Percentiles rank a stretch among this genome's conserved stretches.
Conservation (phyloP, 2,329 filamentous ascomycete genomes). For the Diplocarpon rosae region DNA sequence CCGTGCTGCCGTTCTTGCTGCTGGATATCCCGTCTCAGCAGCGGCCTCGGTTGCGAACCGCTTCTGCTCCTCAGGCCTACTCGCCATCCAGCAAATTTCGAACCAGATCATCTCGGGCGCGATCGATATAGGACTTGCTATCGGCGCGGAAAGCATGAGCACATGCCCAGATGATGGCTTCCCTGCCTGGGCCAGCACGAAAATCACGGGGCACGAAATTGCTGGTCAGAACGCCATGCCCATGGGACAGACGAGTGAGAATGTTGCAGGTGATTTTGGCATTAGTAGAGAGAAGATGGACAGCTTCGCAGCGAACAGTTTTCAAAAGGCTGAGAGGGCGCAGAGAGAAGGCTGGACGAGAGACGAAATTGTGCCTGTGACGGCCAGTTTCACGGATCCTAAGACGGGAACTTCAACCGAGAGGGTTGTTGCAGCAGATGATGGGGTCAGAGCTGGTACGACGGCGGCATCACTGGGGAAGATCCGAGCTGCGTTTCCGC, state of each 20-base stretch:
- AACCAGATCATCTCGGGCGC: conserved; percentile 83
- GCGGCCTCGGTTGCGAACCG: conserved; percentile 80
- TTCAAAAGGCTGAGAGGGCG: conserved; percentile 76
- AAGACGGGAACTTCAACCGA: conserved; percentile 77
- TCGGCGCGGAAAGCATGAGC: conserved; percentile 94
- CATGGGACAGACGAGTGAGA: conserved; percentile 86
- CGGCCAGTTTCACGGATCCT: conserved; percentile 70
- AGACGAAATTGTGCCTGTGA: conserved; percentile 78
- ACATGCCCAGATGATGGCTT: conserved; percentile 70
- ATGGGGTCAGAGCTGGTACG: conserved; percentile 74
- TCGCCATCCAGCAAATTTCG: conserved; percentile 84
- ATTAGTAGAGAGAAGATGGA: conserved; percentile 68
- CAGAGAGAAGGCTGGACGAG: conserved; percentile 80
- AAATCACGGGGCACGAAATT: conserved; percentile 65
- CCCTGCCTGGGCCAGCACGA: conserved; percentile 67
- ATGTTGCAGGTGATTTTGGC: conserved; percentile 78
- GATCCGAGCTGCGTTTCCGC: conserved; percentile 78
- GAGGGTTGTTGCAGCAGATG: conserved; percentile 70
- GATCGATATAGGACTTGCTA: conserved; percentile 88
- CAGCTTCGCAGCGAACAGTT: conserved; percentile 75
- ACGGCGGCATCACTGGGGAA: conserved; percentile 81
- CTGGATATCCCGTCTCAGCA: conserved; percentile 74
- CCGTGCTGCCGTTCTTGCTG: conserved; percentile 78
- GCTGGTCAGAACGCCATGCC: conserved; percentile 90
- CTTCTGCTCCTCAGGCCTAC: conserved; percentile 86